A percentile compares a stretch with the other conserved stretches of the same genome.
Conservation (phyloP, 331 rosid species). For the Acacia concinna region DNA sequence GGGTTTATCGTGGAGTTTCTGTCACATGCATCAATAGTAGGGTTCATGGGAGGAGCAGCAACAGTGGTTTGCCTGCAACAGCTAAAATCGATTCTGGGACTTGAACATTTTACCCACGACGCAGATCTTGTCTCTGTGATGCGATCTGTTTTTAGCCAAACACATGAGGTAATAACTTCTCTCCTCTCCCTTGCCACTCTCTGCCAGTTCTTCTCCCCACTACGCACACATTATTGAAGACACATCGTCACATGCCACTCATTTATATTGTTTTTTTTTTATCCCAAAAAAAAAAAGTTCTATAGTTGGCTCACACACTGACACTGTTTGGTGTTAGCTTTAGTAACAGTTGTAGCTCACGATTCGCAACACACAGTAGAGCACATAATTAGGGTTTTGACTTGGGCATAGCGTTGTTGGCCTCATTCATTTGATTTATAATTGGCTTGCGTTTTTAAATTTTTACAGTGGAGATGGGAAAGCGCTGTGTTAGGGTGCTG, state of each 20-base stretch:
- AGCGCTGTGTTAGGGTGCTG: conserved; percentile 83
- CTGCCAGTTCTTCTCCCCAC: neutral
- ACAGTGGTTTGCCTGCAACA: conserved; percentile 89
- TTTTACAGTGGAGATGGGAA: conserved; percentile 99
- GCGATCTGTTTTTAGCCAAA: conserved; percentile 84
- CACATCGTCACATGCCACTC: neutral
- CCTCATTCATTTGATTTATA: neutral
- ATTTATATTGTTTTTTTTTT: neutral
- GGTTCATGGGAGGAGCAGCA: conserved; percentile 99
- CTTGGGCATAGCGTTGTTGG: neutral
- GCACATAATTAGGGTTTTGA: neutral
- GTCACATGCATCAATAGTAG: conserved; percentile 93
- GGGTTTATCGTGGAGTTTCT: conserved; percentile 95
- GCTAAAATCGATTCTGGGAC: conserved; percentile 82
- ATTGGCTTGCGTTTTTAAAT: neutral
- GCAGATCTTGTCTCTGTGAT: conserved; percentile 83
- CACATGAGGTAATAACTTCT: conserved; percentile 53
- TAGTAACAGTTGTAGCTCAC: neutral
- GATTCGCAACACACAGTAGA: neutral
- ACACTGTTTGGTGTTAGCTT: neutral
- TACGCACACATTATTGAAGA: neutral
- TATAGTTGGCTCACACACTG: neutral
- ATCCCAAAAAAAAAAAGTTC: neutral
- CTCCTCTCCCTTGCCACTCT: neutral
- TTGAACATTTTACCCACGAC: conserved; percentile 67